Base-by-base conservation (phyloP, 2,329 filamentous ascomycete species). In the Cytospora chrysosperma region DNA sequence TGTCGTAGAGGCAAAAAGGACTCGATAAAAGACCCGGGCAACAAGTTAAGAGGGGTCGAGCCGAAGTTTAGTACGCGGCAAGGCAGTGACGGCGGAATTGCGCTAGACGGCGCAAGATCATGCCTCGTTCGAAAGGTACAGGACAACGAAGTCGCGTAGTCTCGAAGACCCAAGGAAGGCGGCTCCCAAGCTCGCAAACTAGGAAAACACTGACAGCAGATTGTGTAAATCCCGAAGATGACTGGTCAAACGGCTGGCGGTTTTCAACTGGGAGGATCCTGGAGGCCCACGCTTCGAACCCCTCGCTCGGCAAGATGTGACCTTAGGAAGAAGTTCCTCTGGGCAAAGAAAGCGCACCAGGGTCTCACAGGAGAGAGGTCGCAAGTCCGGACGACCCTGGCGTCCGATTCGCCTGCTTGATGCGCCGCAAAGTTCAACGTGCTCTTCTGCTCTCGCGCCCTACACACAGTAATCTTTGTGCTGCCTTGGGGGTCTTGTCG, bases 271-370 rank as follows among this genome's bases (percentile, higher is more conserved):
- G 71, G 70, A 67, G 67, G 65, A 71, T 70, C 70, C 70, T 62
- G 65, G 70, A 67, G 64, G 65, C 53, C 57, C 53, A 67, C 58
- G 60, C 67, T 58, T 66, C 61, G 66, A 69, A 62, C 64, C 55
- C 56, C 65, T 64, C 64, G 62, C 62, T 65, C 56, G 59, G 59
- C 58, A 68, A 64, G 60, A 47, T 50, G 65, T 65, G 62, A 56
- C 59, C 30, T 64, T 65, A 58, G 50, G 65, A 67, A 61, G 61
- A 58, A 63, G 49, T n/a, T 61, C 59, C 54, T 32, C 30, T 74
- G 69, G 71, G 72, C 71, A 72, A 69, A 72, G 70, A 72, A 76
- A 73, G 76, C 74, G 73, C 75, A 76, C 75, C 75, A 77, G 73
- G 75, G 76, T 75, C 72, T 75, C 71, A 71, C 71, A 67, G 74